Base-by-base conservation (phyloP, 2,329 filamentous ascomycete genomes). In the Ascochyta koolunga region DNA sequence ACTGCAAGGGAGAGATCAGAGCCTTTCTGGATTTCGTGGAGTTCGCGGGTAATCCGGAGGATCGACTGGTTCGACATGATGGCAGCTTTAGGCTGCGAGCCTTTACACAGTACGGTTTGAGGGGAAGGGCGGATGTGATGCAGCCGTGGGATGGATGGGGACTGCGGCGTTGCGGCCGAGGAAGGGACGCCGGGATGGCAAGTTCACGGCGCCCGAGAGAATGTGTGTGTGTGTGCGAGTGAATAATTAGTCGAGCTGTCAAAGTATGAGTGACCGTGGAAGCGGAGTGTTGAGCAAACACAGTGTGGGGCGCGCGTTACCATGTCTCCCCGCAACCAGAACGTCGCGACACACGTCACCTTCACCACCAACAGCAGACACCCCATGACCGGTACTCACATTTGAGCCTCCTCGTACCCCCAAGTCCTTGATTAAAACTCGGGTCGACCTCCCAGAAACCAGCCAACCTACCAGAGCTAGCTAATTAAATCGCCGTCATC, bases 1-100 rank as follows among this genome's bases (percentile, higher is more conserved):
- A 97, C 92, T 10, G 91, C 91, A 59, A 98, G 84, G 25, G 93
- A 96, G 29, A 97, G 82, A 75, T 97, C 93, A 18, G 86, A 84
- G 59, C 86, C 89, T 73, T 89, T 89, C 74, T 96, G 91, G 54
- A 97, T 87, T 64, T 95, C 89, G 68, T 87, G 85, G 62, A 97
- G 83, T 79, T 97, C 93, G 80, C 91, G 90, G 60, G 90, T 90
- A 76, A 96, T 93, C 61, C 91, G 89, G 65, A 96, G 87, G 67
- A 96, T 90, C 55, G 89, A 91, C 76, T 96, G 91, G 76, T 95
- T 91, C 58, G 88, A 86, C 88, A 91, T 91, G 49, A 31, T 44
- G 53, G 27, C 22, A 36, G 47, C 38, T 48, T 43, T 22, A 39
- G 35, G 44, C 51, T 32, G 16, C 11, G 40, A 36, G 41, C 40